Base-by-base conservation (phyloP, 176 grass and related monocot genomes). In the Echinochloa phyllopogon region DNA sequence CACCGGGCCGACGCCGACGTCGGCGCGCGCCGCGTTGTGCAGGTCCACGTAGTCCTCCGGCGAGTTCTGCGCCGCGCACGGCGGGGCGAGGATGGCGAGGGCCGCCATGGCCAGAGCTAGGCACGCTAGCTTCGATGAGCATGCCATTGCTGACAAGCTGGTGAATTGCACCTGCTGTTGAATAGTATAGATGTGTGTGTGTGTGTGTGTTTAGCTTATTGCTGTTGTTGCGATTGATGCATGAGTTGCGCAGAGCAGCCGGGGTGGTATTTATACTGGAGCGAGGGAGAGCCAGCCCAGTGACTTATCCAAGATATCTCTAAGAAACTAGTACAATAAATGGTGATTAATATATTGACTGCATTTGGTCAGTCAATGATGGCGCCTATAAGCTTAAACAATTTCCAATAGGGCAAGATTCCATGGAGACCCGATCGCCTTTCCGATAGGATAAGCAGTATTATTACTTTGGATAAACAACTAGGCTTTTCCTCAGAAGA, bases 11-110 rank as follows among this genome's bases (percentile, higher is more conserved):
- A 90, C 78, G 27, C 78, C 51, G 6, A 86, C 86, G 13, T 3
- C 52, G 17, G 51, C 38, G 2, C 88, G 88, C 5, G 83, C 52
- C 20, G 43, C 16, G 88, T 90, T 88, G 68, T 94, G 92, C 10
- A 8, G 56, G 61, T 83, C 52, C 64, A 90, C 78, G 76, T 72
- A 88, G 44, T 91, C 88, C 67, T 90, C 38, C 33, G 59, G 16
- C 9, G 83, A 49, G 82, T 73, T 86, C 81, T 91, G 82, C 11
- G 86, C 92, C 9, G 76, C 41, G 47, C 83, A 82, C 69, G 74
- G 64, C 39, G 84, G 29, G 8, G n/a, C 64, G 20, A 57, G 4
- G 60, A 48, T 75, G 6, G 56, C 40, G 4, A 72, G 16, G 57
- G 83, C 52, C 4, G 39, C 90, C 23, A 82, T 18, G 9, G 76